phyloP scores from a whole-genome alignment of 176 grass and related monocot genomes.

The Secale cereale region DNA sequence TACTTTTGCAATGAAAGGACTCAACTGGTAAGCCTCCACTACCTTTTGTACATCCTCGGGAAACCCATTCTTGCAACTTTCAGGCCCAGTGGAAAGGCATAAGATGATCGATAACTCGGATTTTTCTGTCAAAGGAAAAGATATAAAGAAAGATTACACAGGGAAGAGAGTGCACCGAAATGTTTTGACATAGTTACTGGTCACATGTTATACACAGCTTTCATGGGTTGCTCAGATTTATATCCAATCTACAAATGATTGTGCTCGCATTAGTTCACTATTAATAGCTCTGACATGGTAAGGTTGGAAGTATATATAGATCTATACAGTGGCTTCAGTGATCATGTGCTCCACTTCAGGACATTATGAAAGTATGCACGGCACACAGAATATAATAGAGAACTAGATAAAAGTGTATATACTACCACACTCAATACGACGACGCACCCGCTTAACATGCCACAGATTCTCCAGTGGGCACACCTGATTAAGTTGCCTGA shows the following conservation, averaged over 20 bases:
- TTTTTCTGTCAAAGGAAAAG: slow-evolving; percentile 49
- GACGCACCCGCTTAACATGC: slow-evolving; percentile 46
- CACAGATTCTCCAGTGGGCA: slow-evolving; percentile 47
- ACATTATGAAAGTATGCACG: neutral
- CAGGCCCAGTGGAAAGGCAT: slow-evolving; percentile 49
- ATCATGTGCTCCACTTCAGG: neutral
- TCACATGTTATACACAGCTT: neutral
- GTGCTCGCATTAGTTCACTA: neutral
- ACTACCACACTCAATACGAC: neutral
- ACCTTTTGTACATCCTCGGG: slow-evolving; percentile 54
- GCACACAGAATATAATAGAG: neutral
- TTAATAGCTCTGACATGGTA: neutral
- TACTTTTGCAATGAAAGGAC: slow-evolving; percentile 62
- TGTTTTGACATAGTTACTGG: neutral
- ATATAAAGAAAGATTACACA: neutral
- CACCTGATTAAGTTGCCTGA: slow-evolving; percentile 42
- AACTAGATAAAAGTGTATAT: neutral
- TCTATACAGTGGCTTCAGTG: neutral
- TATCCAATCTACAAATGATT: neutral
- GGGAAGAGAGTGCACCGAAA: neutral
- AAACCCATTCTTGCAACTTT: slow-evolving; percentile 37
- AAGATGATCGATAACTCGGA: slow-evolving; percentile 74
- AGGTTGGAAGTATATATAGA: too few species aligned
- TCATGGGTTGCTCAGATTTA: neutral
- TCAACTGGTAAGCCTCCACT: slow-evolving; percentile 50